Evolutionary conservation across 2,329 filamentous ascomycete genomes (phyloP), one percentile per base, ranked within the genome.

Genomic region (Pleurostoma richardsiae): DNA sequence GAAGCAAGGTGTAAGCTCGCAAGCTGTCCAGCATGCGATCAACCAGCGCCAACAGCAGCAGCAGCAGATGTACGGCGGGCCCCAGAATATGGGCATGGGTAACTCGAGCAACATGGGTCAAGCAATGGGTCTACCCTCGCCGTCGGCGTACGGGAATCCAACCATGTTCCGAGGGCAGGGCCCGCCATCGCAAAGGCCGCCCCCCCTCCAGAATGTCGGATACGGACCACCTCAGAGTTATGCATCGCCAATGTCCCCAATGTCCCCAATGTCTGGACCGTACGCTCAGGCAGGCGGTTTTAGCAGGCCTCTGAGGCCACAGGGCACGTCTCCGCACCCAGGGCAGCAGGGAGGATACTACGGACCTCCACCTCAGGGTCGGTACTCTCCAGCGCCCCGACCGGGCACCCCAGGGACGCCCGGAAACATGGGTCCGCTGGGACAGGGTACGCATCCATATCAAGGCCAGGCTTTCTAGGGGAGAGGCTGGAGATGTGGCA

Each of bases 11-110:
- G 68, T 84, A 49, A 82, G 85, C 49, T 85, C 83, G 40, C 82
- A 85, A 48, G 80, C 83, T 49, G 85, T 90, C 6, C 83, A 90
- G 53, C 77, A 87, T 50, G 87, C 85, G 0, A 88, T 90, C 58
- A 74, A 76, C 40, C 83, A 86, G 61, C 74, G 83, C 29, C 58
- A 64, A 45, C 54, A 61, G 26, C 61, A 62, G 33, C 56, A 56
- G 52, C 58, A 55, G 51, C 62, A 58, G 54, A 58, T 53, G 54
- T 56, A 40, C 53, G 47, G 44, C 33, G 47, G 54, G 6, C 60
- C 63, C 30, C 59, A 64, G 39, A 62, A 66, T 46, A 52, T 47
- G 39, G 56, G 56, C 44, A 54, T 58, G 51, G 63, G 40, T 51
- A 67, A 43, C 62, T 62, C 43, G 61, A 63, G 27, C 60, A 61